Conservation (phyloP, 805 yeast genomes). For the Saturnispora galanensis region DNA sequence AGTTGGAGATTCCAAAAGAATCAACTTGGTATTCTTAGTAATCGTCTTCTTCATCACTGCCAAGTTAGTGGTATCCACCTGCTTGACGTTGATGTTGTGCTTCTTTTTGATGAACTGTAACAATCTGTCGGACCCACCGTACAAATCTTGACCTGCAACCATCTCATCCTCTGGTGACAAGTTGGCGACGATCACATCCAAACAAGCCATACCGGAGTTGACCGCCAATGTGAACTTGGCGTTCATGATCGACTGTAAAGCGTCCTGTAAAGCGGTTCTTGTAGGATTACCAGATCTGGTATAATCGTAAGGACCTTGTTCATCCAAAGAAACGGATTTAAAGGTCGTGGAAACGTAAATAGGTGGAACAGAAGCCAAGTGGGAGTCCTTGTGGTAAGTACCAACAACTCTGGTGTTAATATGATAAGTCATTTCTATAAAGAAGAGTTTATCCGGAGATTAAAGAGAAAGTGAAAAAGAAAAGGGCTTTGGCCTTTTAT, state of each 20-base stretch:
- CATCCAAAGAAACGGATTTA: constrained; percentile 62
- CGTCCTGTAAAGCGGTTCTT: constrained; percentile 67
- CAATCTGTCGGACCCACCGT: constrained; percentile 88
- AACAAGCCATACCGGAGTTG: constrained; percentile 86
- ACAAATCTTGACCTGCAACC: constrained; percentile 88
- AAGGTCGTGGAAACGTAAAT: constrained; percentile 92
- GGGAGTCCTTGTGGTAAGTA: constrained; percentile 53
- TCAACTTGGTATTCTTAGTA: constrained; percentile 53
- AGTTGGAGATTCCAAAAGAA: constrained; percentile 85
- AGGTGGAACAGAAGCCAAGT: constrained; percentile 78
- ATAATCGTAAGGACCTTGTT: constrained; percentile 55
- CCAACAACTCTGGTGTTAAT: constrained; percentile 56
- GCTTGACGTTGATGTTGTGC: constrained; percentile 57
- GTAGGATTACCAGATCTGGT: constrained; percentile 95
- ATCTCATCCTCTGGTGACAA: constrained; percentile 80
- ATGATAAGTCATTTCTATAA: background rate
- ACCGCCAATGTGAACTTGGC: constrained; percentile 76
- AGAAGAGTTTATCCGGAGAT: background rate
- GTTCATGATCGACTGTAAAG: constrained; percentile 67
- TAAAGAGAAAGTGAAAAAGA: background rate
- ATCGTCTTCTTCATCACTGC: constrained; percentile 50
- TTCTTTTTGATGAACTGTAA: constrained; percentile 59
- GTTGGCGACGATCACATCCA: constrained; percentile 67
- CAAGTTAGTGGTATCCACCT: constrained; percentile 73
- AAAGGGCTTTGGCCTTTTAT: background rate